Evolutionary conservation across 805 yeast species (phyloP).

Genomic region (Suhomyces faveliae): DNA sequence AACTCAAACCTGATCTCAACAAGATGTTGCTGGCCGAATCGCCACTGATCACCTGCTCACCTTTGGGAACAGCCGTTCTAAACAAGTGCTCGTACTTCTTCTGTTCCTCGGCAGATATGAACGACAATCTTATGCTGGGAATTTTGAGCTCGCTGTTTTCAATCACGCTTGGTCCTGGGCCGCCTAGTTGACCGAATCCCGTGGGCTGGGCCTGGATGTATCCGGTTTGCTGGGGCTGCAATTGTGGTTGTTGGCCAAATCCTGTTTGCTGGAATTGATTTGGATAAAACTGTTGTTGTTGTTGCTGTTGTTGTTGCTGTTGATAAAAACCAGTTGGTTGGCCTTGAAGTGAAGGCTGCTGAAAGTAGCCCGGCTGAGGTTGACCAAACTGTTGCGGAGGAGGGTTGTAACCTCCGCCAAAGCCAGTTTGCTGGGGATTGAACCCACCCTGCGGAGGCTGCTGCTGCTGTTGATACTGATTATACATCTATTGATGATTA

Average conservation of each 20-base stretch:
- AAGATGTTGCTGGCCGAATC: slow-evolving; percentile 76
- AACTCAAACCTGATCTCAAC: slow-evolving; percentile 73
- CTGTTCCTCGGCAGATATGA: slow-evolving; percentile 83
- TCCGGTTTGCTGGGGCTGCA: slow-evolving; percentile 37
- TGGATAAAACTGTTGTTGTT: slow-evolving; percentile 17
- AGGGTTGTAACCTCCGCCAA: slow-evolving; percentile 15
- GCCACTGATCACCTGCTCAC: slow-evolving; percentile 68
- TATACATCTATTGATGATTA: slow-evolving; percentile 37
- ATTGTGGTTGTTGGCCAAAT: slow-evolving; percentile 14
- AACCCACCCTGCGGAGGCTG: slow-evolving; percentile 17
- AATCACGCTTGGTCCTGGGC: slow-evolving; percentile 39
- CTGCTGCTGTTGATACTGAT: slow-evolving; percentile 34
- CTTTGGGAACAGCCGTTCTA: slow-evolving; percentile 68
- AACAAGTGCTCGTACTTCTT: slow-evolving; percentile 82
- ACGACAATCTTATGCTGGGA: slow-evolving; percentile 76
- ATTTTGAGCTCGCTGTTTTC: slow-evolving; percentile 61
- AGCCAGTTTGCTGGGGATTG: slow-evolving; percentile 25
- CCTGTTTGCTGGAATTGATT: slow-evolving; percentile 20
- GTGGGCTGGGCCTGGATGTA: slow-evolving; percentile 44
- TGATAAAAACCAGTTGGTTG: slow-evolving; percentile 50
- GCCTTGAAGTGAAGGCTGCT: slow-evolving; percentile 24
- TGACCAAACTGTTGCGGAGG: slow-evolving; percentile 11
- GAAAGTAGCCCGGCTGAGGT: slow-evolving; percentile 8
- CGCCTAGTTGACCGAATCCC: slow-evolving; percentile 37
- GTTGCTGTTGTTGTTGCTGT: slow-evolving; percentile 31